phyloP scores from a whole-genome alignment of 1,284 basidiomycete species.

The Pascua guehoae region DNA sequence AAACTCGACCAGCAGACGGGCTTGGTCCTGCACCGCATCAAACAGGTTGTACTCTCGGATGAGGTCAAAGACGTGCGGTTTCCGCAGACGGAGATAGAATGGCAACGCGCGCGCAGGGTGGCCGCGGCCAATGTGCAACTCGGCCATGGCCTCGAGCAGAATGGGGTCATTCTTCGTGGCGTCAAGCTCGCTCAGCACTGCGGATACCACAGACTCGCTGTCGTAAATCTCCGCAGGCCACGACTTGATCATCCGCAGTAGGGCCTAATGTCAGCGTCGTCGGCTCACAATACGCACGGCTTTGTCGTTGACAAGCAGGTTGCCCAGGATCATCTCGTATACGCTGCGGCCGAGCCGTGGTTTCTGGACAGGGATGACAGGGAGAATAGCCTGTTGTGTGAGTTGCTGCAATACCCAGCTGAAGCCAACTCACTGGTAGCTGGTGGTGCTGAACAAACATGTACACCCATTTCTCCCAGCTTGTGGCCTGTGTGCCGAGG shows the following conservation, averaged over 20 bases:
- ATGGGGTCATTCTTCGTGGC: conserved; percentile 59
- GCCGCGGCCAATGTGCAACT: conserved; percentile 82
- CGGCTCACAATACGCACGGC: conserved; percentile 54
- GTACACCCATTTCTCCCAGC: conserved; percentile 96
- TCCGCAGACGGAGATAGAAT: conserved; percentile 78
- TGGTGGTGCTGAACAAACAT: conserved; percentile 79
- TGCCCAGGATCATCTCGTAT: conserved; percentile 91
- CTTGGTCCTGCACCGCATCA: conserved; percentile 91
- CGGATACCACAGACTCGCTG: conserved; percentile 76
- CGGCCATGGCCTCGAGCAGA: conserved; percentile 87
- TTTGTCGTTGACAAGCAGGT: conserved; percentile 76
- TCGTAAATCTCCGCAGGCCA: conserved; percentile 95
- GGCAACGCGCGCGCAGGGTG: conserved; percentile 92
- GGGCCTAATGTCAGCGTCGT: conserved; percentile 52
- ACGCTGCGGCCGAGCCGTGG: conserved; percentile 78
- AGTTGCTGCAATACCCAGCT: not conserved
- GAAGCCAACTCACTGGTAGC: conserved; percentile 59
- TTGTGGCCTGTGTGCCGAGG: conserved; percentile 68
- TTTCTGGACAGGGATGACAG: conserved; percentile 75
- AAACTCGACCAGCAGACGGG: conserved; percentile 85
- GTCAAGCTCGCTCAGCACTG: conserved; percentile 77
- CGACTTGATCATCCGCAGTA: conserved; percentile 72
- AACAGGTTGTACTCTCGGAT: conserved; percentile 93
- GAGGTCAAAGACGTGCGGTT: conserved; percentile 88
- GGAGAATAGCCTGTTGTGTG: conserved; percentile 68